Evolutionary conservation across 2,329 filamentous ascomycete genomes (phyloP).

Genomic region (Coniochaeta hoffmannii): DNA sequence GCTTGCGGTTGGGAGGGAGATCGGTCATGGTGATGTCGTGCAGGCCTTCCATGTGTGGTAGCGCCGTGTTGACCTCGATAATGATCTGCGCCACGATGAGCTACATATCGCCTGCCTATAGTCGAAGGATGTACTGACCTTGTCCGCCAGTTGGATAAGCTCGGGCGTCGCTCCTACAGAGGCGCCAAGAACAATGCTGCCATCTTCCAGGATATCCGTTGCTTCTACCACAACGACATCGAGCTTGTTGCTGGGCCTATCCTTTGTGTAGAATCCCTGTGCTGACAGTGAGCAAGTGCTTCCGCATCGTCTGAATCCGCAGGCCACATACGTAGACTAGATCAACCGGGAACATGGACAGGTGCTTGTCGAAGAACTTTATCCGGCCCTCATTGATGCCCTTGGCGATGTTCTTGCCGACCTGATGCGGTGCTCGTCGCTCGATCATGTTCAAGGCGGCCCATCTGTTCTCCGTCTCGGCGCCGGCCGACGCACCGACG

Average conservation of each 20-base stretch:
- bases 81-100: constrained; percentile 48
- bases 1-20: constrained; percentile 71
- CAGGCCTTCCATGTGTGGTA: constrained; percentile 77
- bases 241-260: constrained; percentile 64
- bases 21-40: constrained; percentile 92
- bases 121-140: constrained; percentile 34
- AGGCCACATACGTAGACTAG: constrained; percentile 61
- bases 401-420: constrained; percentile 83
- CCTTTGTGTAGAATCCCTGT: constrained; percentile 74
- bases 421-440: constrained; percentile 75
- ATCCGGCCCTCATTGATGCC: constrained; percentile 85
- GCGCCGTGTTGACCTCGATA: constrained; percentile 83
- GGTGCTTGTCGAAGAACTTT: constrained; percentile 89
- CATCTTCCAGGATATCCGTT: constrained; percentile 79
- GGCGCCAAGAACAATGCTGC: constrained; percentile 80
- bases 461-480: constrained; percentile 89
- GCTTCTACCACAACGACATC: constrained; percentile 84
- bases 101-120: background rate
- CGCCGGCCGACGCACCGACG: constrained; percentile 81
- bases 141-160: constrained; percentile 84
- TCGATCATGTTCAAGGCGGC: constrained; percentile 87
- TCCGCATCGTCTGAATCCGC: background rate
- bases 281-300: constrained; percentile 7
- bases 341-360: constrained; percentile 87
- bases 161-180: constrained; percentile 81